phyloP scores from a whole-genome alignment of 1,284 basidiomycete genomes.

The Melampsora occidentalis region DNA sequence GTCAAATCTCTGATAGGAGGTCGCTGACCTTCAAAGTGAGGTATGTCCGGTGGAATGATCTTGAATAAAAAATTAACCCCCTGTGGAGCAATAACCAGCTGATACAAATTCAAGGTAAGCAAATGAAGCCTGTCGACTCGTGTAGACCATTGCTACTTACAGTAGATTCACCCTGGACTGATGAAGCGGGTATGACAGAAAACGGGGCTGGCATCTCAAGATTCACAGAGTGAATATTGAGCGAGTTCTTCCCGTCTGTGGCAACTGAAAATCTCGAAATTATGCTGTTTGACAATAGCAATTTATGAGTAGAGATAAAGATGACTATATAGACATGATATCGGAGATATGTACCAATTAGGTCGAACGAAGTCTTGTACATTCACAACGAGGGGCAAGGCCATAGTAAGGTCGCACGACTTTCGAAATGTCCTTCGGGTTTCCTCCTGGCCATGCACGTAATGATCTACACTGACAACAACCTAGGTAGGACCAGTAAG shows the following conservation, averaged over 20 bases:
- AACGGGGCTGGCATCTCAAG: constrained; percentile 51
- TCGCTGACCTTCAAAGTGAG: background rate
- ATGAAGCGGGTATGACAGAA: background rate
- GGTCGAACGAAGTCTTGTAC: constrained; percentile 82
- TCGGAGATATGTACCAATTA: constrained; percentile 57
- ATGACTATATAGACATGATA: constrained; percentile 34
- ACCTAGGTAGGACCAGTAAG: constrained; percentile 62
- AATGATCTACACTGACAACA: constrained; percentile 63
- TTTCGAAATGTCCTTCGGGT: constrained; percentile 61
- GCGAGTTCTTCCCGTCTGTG: constrained; percentile 66
- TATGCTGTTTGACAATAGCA: constrained; percentile 51
- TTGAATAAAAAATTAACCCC: background rate
- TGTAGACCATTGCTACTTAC: background rate
- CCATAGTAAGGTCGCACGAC: constrained; percentile 62
- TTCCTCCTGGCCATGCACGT: constrained; percentile 60
- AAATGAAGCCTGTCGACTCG: background rate
- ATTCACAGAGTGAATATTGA: constrained; percentile 64
- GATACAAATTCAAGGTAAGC: constrained; percentile 11
- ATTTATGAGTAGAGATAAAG: background rate
- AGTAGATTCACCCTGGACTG: background rate
- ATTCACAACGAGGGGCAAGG: constrained; percentile 73
- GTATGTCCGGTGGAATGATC: background rate
- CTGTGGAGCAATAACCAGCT: background rate
- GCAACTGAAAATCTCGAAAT: constrained; percentile 77
- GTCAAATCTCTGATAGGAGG: background rate